Percentiles rank a stretch among this genome's conserved stretches.
Conservation (phyloP, 1,284 basidiomycete species). For the Athelia psychrophila region DNA sequence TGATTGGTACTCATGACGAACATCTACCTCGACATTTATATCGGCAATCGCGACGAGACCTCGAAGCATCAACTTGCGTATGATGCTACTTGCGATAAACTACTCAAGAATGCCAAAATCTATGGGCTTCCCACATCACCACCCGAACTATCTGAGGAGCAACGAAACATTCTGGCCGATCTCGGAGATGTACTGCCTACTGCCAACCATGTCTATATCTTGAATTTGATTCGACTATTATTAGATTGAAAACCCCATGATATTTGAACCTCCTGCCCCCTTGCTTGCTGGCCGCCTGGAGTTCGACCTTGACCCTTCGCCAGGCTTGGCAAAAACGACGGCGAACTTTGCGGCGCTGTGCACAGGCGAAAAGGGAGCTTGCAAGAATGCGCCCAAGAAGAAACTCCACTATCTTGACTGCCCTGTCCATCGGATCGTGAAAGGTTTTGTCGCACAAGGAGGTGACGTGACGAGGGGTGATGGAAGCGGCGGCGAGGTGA, state of each 20-base stretch:
- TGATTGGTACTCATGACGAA: neutral
- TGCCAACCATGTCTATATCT: conserved; percentile 3
- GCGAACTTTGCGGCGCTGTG: conserved; percentile 47
- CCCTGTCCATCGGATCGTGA: conserved; percentile 43
- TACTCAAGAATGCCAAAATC: conserved; percentile 34
- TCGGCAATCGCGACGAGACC: conserved; percentile 33
- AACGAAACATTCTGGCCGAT: conserved; percentile 37
- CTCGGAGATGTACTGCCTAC: conserved; percentile 29
- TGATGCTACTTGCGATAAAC: conserved; percentile 25
- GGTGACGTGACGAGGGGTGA: conserved; percentile 50
- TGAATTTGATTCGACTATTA: conserved; percentile 1
- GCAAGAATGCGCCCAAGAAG: conserved; percentile 47
- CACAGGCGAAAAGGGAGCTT: conserved; percentile 42
- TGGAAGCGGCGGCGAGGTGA: conserved; percentile 48
- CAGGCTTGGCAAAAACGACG: conserved; percentile 40
- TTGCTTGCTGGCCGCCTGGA: conserved; percentile 35
- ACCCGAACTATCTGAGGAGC: conserved; percentile 37
- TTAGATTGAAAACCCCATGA: conserved; percentile 26
- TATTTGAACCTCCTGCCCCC: conserved; percentile 31
- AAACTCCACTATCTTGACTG: conserved; percentile 39
- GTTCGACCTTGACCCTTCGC: conserved; percentile 34
- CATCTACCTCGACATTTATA: conserved; percentile 37
- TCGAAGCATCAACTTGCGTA: conserved; percentile 27
- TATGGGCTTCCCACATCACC: conserved; percentile 37
- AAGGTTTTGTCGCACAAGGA: conserved; percentile 47